These are phyloP conservation scores for Lagenidium sp. DNA, from an alignment of 352 stramenopile genomes.

Conservation along the genomic window DNA sequence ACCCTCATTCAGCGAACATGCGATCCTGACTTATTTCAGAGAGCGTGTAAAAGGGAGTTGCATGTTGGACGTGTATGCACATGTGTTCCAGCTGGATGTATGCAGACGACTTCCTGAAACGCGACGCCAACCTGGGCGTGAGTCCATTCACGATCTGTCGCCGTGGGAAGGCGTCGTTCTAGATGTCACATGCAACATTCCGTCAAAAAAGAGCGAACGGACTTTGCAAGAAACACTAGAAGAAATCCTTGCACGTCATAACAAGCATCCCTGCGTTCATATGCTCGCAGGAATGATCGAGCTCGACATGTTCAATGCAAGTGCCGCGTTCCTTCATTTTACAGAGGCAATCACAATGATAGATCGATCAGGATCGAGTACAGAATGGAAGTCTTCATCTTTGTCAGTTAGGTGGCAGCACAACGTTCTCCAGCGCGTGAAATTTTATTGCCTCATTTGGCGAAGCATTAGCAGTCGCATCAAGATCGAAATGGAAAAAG, in stretches of 20 bases:
- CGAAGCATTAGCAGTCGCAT: conserved; percentile 29
- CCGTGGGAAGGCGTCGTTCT: conserved; percentile 31
- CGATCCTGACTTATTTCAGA: conserved; percentile 34
- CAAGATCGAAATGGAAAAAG: conserved; percentile 38
- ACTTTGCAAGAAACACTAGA: conserved; percentile 17
- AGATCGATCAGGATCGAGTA: conserved; percentile 1
- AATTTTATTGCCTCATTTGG: conserved; percentile 48
- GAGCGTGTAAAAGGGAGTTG: conserved; percentile 17
- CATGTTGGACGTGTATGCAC: conserved; percentile 29
- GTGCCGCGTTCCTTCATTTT: conserved; percentile 24
- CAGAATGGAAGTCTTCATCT: conserved; percentile 3
- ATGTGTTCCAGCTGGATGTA: conserved; percentile 39
- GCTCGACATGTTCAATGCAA: conserved; percentile 34
- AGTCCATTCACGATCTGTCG: conserved; percentile 7
- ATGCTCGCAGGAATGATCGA: conserved; percentile 46
- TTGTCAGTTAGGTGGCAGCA: conserved; percentile 24
- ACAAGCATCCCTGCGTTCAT: conserved; percentile 24
- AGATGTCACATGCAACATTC: conserved; percentile 9
- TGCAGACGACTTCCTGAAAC: conserved; percentile 22
- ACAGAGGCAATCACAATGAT: conserved; percentile 28
- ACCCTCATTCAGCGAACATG: conserved; percentile 21
- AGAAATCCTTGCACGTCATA: conserved; percentile 8
- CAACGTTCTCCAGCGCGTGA: conserved; percentile 22
- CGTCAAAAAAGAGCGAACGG: conserved; percentile 3
- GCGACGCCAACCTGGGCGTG: conserved; percentile 1